Conservation (phyloP, 2,329 filamentous ascomycete genomes). For the Macrophomina pseudophaseolina region DNA sequence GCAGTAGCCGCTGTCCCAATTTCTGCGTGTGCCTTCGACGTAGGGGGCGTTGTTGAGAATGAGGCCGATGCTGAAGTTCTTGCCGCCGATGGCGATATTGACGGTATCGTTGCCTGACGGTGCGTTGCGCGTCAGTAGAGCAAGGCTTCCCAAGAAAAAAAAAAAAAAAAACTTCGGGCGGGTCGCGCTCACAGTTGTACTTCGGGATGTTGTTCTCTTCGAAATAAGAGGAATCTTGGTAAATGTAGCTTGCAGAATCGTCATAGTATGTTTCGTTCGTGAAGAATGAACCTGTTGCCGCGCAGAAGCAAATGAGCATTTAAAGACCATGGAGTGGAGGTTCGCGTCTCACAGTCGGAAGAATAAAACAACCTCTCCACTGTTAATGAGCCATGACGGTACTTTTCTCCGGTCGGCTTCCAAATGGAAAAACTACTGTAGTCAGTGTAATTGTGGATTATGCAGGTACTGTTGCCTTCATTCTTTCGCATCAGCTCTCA, state of each 20-base stretch:
- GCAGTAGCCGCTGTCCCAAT: not conserved
- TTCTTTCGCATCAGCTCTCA: not conserved
- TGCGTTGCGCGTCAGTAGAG: too few species aligned
- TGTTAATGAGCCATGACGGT: too few species aligned
- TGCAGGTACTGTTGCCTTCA: conserved; percentile 2
- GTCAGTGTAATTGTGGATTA: not conserved
- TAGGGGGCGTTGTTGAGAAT: conserved; percentile 30
- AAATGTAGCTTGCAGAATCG: too few species aligned
- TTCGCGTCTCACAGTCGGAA: too few species aligned
- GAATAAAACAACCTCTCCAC: too few species aligned
- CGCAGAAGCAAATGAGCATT: too few species aligned
- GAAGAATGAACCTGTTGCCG: too few species aligned
- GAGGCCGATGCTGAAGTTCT: not conserved
- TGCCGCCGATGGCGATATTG: conserved; percentile 27
- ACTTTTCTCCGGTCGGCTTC: not conserved
- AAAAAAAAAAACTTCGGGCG: not conserved
- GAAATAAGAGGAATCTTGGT: too few species aligned
- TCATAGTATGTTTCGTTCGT: too few species aligned
- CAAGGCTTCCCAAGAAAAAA: too few species aligned
- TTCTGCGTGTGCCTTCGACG: not conserved
- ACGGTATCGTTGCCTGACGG: conserved; percentile 31
- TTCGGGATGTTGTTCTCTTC: too few species aligned
- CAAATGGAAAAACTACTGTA: not conserved
- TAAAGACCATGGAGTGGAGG: too few species aligned
- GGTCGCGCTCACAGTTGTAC: not conserved